Percentiles rank a stretch among this genome's conserved stretches.
Conservation (phyloP, 441 rosid species). For the Metrosideros polymorpha region DNA sequence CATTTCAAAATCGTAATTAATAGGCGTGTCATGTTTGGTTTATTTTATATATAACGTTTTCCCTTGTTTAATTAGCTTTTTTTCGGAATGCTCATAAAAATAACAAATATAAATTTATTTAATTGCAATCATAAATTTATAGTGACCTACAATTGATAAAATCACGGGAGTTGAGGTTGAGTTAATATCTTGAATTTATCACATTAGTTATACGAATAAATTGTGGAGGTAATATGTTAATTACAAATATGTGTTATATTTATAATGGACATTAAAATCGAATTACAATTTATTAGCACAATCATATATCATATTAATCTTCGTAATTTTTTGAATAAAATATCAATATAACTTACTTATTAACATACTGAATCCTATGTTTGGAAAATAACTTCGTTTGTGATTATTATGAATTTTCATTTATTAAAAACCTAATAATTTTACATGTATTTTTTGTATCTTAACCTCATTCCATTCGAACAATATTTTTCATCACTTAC, state of each 20-base stretch:
- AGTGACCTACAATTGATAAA: neutral
- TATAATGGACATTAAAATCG: neutral
- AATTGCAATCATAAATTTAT: too few species aligned
- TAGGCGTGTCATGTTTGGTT: neutral
- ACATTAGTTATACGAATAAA: neutral
- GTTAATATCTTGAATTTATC: neutral
- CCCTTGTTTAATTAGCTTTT: neutral
- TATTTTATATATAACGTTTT: neutral
- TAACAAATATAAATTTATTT: too few species aligned
- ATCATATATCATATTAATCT: neutral
- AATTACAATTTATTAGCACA: neutral
- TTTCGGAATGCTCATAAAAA: neutral
- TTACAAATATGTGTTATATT: neutral
- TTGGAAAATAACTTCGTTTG: neutral
- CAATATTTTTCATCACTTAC: neutral
- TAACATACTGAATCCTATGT: neutral
- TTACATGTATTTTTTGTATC: neutral
- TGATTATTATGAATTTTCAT: neutral
- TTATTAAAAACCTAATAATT: neutral
- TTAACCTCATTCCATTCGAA: neutral
- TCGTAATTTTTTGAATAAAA: too few species aligned
- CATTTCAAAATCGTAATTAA: neutral
- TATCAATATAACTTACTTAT: neutral
- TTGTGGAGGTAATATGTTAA: neutral
- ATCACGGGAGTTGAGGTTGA: neutral